Percentiles rank a stretch among this genome's conserved stretches.
Conservation (phyloP, 257 asterid species). For the Jacaranda mimosifolia region DNA sequence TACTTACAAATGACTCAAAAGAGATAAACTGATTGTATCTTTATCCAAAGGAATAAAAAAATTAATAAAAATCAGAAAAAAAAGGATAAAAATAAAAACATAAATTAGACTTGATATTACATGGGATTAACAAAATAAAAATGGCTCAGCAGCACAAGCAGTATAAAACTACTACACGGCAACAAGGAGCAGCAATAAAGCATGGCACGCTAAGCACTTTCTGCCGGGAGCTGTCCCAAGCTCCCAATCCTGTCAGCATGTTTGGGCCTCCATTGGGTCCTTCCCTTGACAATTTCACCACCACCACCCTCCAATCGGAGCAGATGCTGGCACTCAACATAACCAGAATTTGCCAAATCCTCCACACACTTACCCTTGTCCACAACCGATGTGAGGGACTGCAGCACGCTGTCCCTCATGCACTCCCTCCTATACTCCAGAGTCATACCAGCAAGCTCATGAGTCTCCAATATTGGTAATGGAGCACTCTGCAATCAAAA, state of each 20-base stretch:
- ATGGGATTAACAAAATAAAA: slow-evolving; percentile 33
- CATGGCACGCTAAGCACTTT: slow-evolving; percentile 43
- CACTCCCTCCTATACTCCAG: slow-evolving; percentile 96
- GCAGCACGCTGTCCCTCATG: slow-evolving; percentile 91
- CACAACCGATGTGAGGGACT: slow-evolving; percentile 82
- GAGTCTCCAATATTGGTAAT: slow-evolving; percentile 72
- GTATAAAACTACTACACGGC: slow-evolving; percentile 34
- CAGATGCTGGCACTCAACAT: slow-evolving; percentile 86
- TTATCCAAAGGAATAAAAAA: slow-evolving; percentile 47
- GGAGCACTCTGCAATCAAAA: slow-evolving; percentile 83
- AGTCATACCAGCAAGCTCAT: slow-evolving; percentile 84
- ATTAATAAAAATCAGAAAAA: slow-evolving; percentile 27
- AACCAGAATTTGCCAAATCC: slow-evolving; percentile 51
- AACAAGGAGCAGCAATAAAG: slow-evolving; percentile 27
- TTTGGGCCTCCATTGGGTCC: slow-evolving; percentile 94
- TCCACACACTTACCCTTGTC: slow-evolving; percentile 51
- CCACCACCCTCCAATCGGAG: slow-evolving; percentile 93
- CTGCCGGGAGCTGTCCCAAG: slow-evolving; percentile 57
- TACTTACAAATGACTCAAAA: slow-evolving; percentile 43
- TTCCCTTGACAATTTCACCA: slow-evolving; percentile 85
- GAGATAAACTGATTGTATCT: slow-evolving; percentile 23
- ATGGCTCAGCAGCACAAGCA: slow-evolving; percentile 27
- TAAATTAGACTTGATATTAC: slow-evolving; percentile 55
- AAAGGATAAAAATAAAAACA: slow-evolving; percentile 20
- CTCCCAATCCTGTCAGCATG: slow-evolving; percentile 47